phyloP scores from a whole-genome alignment of 345 rosid species.

The Viola odorata region DNA sequence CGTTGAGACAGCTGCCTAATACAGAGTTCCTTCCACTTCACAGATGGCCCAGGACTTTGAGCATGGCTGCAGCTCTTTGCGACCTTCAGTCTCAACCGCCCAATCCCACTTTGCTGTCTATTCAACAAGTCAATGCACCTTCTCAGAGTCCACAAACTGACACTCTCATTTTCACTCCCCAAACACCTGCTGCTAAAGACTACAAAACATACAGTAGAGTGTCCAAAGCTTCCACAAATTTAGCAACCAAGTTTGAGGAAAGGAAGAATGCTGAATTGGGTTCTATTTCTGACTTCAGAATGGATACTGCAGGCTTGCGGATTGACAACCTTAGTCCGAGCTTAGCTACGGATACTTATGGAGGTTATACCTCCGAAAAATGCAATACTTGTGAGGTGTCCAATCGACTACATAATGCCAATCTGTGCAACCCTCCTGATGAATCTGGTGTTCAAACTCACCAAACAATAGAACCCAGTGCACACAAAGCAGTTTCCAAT shows the following conservation, averaged over 20 bases:
- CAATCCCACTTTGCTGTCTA: slow-evolving; percentile 20
- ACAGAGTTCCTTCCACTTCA: neutral
- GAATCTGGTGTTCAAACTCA: no score
- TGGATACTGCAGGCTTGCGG: no score
- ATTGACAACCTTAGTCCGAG: no score
- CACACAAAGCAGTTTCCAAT: slow-evolving; percentile 18
- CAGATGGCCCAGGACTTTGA: slow-evolving; percentile 50
- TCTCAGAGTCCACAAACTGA: no score
- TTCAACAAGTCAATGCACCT: slow-evolving; percentile 3
- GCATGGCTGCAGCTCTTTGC: slow-evolving; percentile 48
- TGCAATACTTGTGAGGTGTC: neutral
- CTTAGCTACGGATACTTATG: neutral
- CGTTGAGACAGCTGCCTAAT: neutral
- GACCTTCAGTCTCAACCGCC: no score
- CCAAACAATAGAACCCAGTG: slow-evolving; percentile 4
- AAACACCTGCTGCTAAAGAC: slow-evolving; percentile 31
- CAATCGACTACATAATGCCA: no score
- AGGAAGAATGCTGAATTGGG: neutral
- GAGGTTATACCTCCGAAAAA: slow-evolving; percentile 8
- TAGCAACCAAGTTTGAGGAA: slow-evolving; percentile 13
- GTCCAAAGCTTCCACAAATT: slow-evolving; percentile 8
- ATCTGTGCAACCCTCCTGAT: neutral
- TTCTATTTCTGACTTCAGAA: neutral
- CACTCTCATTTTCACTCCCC: slow-evolving; percentile 25
- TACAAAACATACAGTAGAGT: slow-evolving; percentile 15